A percentile compares a stretch with the other conserved stretches of the same genome.
Evolutionary conservation across 78 protist species (phyloP).

Genomic region (Pigoraptor vietnamica): DNA sequence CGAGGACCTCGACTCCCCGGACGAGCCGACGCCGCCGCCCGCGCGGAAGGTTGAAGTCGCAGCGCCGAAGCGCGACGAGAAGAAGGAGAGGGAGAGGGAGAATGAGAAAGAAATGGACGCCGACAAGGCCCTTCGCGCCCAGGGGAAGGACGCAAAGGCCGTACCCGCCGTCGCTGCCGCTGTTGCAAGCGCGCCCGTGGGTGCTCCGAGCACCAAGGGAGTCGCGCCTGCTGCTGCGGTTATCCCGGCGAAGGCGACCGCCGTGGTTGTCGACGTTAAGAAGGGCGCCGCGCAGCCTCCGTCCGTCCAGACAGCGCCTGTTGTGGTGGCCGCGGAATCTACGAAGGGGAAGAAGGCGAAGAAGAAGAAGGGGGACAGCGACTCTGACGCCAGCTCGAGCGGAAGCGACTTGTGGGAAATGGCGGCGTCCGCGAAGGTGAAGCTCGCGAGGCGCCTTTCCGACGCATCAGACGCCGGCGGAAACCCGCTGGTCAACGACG

Average conservation of each 20-base stretch:
- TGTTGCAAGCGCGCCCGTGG: background rate
- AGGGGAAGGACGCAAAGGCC: background rate
- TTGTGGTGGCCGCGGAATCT: background rate
- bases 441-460: no score
- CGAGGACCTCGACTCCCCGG: background rate
- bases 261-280: background rate
- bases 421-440: background rate
- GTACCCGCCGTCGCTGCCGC: background rate
- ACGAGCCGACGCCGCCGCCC: background rate
- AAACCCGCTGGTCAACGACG: background rate
- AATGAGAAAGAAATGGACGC: background rate
- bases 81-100: background rate
- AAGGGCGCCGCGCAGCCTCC: background rate
- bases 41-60: no score
- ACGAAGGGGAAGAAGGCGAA: background rate
- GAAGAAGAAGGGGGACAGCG: background rate
- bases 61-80: background rate
- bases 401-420: background rate
- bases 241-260: background rate
- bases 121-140: no score
- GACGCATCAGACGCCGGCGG: background rate
- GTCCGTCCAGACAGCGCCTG: background rate
- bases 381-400: background rate
- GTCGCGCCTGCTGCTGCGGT: background rate
- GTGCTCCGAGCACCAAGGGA: no score